Evolutionary conservation across 2,329 filamentous ascomycete species (phyloP).

Genomic region (Cladosporium sp.): DNA sequence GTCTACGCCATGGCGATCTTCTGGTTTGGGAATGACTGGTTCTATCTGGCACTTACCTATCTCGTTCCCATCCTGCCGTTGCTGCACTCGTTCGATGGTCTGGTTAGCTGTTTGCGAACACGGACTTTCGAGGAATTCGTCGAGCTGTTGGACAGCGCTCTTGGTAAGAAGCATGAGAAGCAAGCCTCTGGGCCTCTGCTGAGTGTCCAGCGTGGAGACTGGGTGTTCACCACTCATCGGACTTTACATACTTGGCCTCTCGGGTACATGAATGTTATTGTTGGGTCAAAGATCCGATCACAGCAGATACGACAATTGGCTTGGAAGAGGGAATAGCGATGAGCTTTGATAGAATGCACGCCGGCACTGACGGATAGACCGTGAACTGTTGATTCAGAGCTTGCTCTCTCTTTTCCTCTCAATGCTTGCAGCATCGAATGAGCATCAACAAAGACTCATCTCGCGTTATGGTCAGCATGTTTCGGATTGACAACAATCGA

Average conservation of each 20-base stretch:
- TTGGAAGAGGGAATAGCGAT: not conserved
- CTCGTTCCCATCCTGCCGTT: slow-evolving; percentile 63
- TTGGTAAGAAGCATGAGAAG: slow-evolving; percentile 39
- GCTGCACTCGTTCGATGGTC: slow-evolving; percentile 65
- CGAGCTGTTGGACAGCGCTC: slow-evolving; percentile 46
- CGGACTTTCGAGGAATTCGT: slow-evolving; percentile 64
- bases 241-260: slow-evolving; percentile 46
- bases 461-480: too few relatives aligned
- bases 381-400: too few relatives aligned
- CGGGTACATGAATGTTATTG: slow-evolving; percentile 45
- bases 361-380: too few relatives aligned
- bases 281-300: slow-evolving; percentile 27
- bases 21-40: slow-evolving; percentile 49
- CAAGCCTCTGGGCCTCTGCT: slow-evolving; percentile 9
- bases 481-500: not conserved
- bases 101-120: slow-evolving; percentile 63
- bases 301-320: not conserved
- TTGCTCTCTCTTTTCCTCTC: too few relatives aligned
- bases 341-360: not conserved
- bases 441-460: not conserved
- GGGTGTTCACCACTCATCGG: slow-evolving; percentile 39
- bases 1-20: slow-evolving; percentile 52
- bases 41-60: slow-evolving; percentile 63
- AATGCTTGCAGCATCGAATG: not conserved
- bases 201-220: slow-evolving; percentile 29